Base-by-base conservation (phyloP, 192 early-diverging fungal genomes). In the Backusella tarrabulga region DNA sequence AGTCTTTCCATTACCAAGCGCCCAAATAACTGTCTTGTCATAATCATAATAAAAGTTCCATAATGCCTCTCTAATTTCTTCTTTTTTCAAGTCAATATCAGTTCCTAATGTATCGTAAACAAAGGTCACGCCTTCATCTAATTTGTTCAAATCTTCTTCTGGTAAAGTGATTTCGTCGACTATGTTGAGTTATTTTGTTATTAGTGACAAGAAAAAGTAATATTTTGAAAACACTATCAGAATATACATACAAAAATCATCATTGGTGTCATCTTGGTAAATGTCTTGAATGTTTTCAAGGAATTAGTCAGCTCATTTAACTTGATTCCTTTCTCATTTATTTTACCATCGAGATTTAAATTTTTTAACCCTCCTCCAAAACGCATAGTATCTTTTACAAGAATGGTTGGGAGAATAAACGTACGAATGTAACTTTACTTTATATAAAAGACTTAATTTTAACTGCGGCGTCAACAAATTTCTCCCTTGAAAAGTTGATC, bases 21-120 rank as follows among this genome's bases (percentile, higher is more conserved):
- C 83, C 80, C 86, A 91, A 52, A 89, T 87, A 21, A 93, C 81
- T 6, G 94, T 87, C 38, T 91, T 76, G 35, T 88, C 85, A n/a
- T 84, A 79, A 77, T 96, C 90, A 81, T 91, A 93, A 75, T 91
- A 93, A 73, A 91, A 88, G 74, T 93, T 84, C 88, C 90, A 91
- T 70, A 96, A 83, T 26, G 92, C 83, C 72, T 89, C 87, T 76
- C 88, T 87, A 19, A 96, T 94, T 68, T 93, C 90, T 56, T 86
- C 79, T 76, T 89, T 85, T 21, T 87, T 76, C n/a, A 96, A 80
- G 8, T 75, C 77, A 12, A 85, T 84, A 34, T 85, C 81, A 0
- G 79, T 68, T 26, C 92, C 95, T 14, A 95, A 79, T 29, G 92
- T 82, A 26, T 69, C 76, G 79, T 82, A 86, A 40, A 95, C 89